Conservation (phyloP, 305 asterid species). For the Solanum chacoense region DNA sequence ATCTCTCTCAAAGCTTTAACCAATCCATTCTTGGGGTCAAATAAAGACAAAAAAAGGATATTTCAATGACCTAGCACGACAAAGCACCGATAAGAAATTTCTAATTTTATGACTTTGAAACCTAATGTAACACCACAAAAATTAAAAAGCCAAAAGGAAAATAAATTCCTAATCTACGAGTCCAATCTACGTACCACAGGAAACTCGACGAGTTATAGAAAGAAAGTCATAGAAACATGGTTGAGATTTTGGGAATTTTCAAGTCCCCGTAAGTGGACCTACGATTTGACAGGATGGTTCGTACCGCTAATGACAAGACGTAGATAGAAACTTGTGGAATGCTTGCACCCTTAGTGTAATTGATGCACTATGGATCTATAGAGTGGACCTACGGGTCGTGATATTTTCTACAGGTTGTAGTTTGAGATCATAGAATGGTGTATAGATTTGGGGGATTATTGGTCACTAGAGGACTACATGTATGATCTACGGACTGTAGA, state of each 20-base stretch:
- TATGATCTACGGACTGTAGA: too few relatives aligned
- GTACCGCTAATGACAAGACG: too few relatives aligned
- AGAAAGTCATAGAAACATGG: background rate
- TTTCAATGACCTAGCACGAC: too few relatives aligned
- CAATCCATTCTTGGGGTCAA: too few relatives aligned
- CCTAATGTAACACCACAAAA: background rate
- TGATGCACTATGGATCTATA: too few relatives aligned
- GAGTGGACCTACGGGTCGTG: background rate
- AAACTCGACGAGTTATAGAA: background rate
- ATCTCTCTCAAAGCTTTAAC: too few relatives aligned
- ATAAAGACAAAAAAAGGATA: too few relatives aligned
- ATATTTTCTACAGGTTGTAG: background rate
- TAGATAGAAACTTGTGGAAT: too few relatives aligned
- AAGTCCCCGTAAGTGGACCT: background rate
- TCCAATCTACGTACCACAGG: background rate
- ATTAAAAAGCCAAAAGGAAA: background rate
- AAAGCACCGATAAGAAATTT: too few relatives aligned
- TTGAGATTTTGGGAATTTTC: background rate
- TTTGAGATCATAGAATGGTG: background rate
- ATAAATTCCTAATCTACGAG: background rate
- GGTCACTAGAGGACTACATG: background rate
- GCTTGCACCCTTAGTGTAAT: too few relatives aligned
- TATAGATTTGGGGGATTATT: too few relatives aligned
- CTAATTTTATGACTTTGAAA: too few relatives aligned
- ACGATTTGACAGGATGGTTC: background rate